phyloP scores from a whole-genome alignment of 768 basidiomycete species.

The Leccinum sublutescens region DNA sequence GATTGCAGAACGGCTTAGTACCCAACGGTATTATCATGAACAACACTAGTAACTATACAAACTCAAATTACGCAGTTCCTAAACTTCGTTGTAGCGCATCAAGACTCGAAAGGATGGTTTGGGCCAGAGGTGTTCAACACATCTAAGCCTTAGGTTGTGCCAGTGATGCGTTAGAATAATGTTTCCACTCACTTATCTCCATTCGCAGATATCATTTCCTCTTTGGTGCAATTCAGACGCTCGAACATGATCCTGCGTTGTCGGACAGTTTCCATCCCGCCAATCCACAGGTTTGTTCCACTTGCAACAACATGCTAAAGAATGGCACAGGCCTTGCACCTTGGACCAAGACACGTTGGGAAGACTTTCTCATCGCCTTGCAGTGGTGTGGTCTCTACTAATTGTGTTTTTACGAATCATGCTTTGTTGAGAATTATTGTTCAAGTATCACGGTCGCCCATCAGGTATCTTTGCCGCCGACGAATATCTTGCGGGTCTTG shows the following conservation, averaged over 20 bases:
- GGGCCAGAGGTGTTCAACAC: constrained; percentile 1
- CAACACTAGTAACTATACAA: not conserved
- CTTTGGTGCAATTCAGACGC: constrained; percentile 4
- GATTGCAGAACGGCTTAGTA: not conserved
- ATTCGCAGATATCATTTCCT: constrained; percentile 4
- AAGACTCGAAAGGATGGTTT: constrained; percentile 2
- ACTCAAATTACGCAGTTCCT: constrained; percentile 1
- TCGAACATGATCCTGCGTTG: constrained; percentile 3
- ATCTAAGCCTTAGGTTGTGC: constrained; percentile 5
- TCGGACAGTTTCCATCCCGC: constrained; percentile 1
- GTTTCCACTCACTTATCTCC: not conserved
- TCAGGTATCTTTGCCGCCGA: constrained; percentile 57
- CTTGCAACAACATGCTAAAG: constrained; percentile 54
- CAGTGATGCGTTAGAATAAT: not conserved
- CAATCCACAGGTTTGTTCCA: constrained; percentile 46
- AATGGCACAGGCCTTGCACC: constrained; percentile 50
- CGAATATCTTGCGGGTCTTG: constrained; percentile 55
- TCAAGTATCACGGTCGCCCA: constrained; percentile 57
- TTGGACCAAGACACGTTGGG: constrained; percentile 57
- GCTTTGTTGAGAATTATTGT: constrained; percentile 49
- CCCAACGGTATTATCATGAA: not conserved
- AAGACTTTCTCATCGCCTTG: constrained; percentile 54
- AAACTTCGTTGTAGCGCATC: not conserved
- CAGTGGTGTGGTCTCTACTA: constrained; percentile 43
- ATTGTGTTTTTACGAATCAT: constrained; percentile 6